A percentile compares a stretch with the other conserved stretches of the same genome.
Evolutionary conservation across 768 basidiomycete genomes (phyloP).

Genomic region (Chiua virens): DNA sequence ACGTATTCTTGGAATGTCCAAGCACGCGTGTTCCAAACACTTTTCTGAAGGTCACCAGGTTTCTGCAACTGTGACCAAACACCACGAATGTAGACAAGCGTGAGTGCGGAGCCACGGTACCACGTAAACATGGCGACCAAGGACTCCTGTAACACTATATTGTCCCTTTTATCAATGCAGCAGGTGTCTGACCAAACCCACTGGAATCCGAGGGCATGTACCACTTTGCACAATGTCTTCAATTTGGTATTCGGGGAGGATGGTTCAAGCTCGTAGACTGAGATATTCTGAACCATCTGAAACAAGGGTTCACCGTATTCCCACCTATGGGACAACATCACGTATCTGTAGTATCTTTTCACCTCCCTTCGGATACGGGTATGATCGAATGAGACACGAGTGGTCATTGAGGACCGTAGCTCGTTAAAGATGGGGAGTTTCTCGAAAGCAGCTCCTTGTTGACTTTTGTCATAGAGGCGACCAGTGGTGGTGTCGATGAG

Average conservation of each 20-base stretch:
- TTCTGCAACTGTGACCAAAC: too few species aligned
- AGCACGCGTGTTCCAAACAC: too few species aligned
- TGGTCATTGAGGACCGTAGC: slow-evolving; percentile 7
- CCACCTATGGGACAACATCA: background rate
- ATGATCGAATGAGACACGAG: background rate
- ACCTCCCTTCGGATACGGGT: background rate
- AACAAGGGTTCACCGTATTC: background rate
- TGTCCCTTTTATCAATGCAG: background rate
- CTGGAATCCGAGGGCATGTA: background rate
- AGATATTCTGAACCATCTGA: background rate
- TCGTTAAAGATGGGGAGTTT: slow-evolving; percentile 4
- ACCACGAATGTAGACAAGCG: too few species aligned
- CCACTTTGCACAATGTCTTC: background rate
- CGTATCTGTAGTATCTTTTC: background rate
- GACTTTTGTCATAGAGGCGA: slow-evolving; percentile 4
- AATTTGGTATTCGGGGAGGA: background rate
- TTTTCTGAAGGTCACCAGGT: too few species aligned
- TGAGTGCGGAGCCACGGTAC: too few species aligned
- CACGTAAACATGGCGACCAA: background rate
- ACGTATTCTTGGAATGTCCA: background rate
- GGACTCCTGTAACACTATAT: background rate
- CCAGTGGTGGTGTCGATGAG: slow-evolving; percentile 8
- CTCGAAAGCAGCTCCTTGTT: slow-evolving; percentile 9
- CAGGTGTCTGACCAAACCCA: background rate
- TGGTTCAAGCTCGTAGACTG: background rate